Conservation (phyloP, 2,329 filamentous ascomycete genomes). For the Penicillium janthinellum region DNA sequence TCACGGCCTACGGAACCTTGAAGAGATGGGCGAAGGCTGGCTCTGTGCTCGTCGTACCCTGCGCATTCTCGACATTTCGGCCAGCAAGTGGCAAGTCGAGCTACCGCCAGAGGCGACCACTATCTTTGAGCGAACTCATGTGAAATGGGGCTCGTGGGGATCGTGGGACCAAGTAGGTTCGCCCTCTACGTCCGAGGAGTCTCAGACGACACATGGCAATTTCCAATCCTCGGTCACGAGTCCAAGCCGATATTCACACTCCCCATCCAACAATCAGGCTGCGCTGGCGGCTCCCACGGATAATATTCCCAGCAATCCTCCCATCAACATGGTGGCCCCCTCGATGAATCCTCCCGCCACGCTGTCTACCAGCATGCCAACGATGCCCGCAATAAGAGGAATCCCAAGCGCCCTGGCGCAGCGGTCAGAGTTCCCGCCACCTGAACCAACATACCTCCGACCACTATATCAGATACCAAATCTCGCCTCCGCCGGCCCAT, state of each 20-base stretch:
- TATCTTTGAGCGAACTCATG: constrained; percentile 75
- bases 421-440: constrained; percentile 25
- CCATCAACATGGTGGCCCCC: constrained; percentile 11
- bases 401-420: constrained; percentile 23
- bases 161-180: constrained; percentile 45
- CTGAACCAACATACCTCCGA: constrained; percentile 38
- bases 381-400: constrained; percentile 23
- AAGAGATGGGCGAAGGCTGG: constrained; percentile 96
- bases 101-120: constrained; percentile 79
- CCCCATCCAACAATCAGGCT: constrained; percentile 12
- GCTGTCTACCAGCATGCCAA: constrained; percentile 21
- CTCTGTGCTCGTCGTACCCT: constrained; percentile 83
- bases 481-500: constrained; percentile 11
- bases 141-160: constrained; percentile 73
- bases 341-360: constrained; percentile 12
- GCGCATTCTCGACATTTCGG: constrained; percentile 79
- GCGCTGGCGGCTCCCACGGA: constrained; percentile 12
- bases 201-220: constrained; percentile 20
- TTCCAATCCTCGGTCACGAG: constrained; percentile 22
- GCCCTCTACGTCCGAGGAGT: constrained; percentile 32
- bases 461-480: constrained; percentile 25
- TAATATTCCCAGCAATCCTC: constrained; percentile 9
- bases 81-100: constrained; percentile 85
- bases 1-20: constrained; percentile 85
- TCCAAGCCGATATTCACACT: constrained; percentile 22